Evolutionary conservation across 163 green algal species (phyloP), one percentile per base, ranked within the genome.

Genomic region (Coccomyxa subellipsoidea): DNA sequence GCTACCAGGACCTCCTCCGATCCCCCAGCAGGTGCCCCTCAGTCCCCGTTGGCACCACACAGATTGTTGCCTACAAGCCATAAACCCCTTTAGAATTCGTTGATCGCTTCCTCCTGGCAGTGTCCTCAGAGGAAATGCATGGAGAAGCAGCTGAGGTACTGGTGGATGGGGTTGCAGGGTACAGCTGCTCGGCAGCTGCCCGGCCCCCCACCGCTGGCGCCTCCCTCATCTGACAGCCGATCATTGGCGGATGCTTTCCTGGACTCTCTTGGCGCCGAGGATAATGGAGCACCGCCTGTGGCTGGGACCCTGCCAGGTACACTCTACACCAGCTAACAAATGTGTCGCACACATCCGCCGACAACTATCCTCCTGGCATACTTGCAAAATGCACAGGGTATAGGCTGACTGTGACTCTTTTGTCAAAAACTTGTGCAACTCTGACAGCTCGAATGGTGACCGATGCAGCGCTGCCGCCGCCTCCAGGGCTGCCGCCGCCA

Each of bases 211-310:
- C 47, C 47, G 47, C 23, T 59, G 47, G 5, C 15, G 47, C 47
- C 47, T 59, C 15, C 5, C 47, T 2, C 66, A 18, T 35, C n/a
- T 32, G 66, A 73, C 66, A 73, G 66, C 66, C 27, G n/a, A 27
- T 18, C 66, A 32, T 9, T 80, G 76, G 76, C 76, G n/a, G 76
- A 80, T 29, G 38, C 38, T 37, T 80, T 80, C 29, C 76, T 80
- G 76, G 29, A 80, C 25, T 37, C 76, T 29, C 39, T 80, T 7
- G 72, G 72, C 72, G n/a, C n/a, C n/a, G 72, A 79, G 72, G 72
- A 38, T 3, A 79, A 7, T 37, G 69, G 69, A 37, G 0, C 69
- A 36, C 4, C 69, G 4, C 18, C 69, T 35, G 15, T 25, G 23
- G 47, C 15, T 12, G 47, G 47, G 47, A 59, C 47, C 47, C 21